Base-by-base conservation (phyloP, 768 basidiomycete species). In the Coprinellus micaceus region DNA sequence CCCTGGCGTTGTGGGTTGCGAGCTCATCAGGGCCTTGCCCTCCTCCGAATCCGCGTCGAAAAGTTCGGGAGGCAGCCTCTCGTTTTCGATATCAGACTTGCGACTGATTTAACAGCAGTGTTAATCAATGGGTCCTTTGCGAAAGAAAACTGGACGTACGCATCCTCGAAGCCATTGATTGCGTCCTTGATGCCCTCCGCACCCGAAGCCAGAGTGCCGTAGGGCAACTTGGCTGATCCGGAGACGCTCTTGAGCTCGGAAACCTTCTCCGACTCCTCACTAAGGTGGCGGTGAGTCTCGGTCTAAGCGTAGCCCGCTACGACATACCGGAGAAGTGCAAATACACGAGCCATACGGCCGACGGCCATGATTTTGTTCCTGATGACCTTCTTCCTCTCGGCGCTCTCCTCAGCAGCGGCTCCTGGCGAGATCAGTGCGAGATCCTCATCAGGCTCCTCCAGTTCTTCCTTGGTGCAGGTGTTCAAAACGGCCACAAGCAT, bases 361-460 rank as follows among this genome's bases (percentile, higher is more conserved):
- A 99, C 94, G 50, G 94, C 94, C 74, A 98, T 83, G 60, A 99
- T 98, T 81, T 98, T 99, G 78, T 91, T 96, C 77, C 95, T 97
- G 80, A 99, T 97, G 59, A 91, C 78, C 68, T 91, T 89, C 65
- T 93, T 81, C 54, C 94, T 86, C 69, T 96, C 93, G 4, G 75
- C 68, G 1, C 78, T 68, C 22, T 88, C 86, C 17, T 71, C 69
- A 26, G 77, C 76, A 3, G 79, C 64, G 11, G 76, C 60, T 4
- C 67, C 64, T 36, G 78, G 74, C 7, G 76, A 76, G 39, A 77
- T 64, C 53, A 76, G 59, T 5, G 74, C 66, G 36, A 73, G 59
- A 37, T 78, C 80, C 28, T 87, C 86, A 60, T 89, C 86, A 36
- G 80, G 81, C 68, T 96, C 94, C 63, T 96, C 93, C 10, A 98